Evolutionary conservation across 2,329 filamentous ascomycete genomes (phyloP).

Genomic region (Colletotrichum magnum): DNA sequence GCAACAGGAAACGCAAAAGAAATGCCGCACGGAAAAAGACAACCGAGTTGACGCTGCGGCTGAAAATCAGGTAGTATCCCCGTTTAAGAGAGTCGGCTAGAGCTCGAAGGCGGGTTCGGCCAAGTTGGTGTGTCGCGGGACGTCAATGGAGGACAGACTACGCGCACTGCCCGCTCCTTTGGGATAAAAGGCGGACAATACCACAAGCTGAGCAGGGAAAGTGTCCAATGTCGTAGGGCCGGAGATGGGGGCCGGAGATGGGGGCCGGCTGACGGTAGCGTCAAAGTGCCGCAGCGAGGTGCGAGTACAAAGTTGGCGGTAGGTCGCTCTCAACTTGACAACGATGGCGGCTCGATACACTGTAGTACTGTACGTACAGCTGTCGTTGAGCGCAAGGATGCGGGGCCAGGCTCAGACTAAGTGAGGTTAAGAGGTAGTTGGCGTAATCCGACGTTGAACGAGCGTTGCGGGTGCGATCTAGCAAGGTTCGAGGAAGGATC

Average conservation of each 20-base stretch:
- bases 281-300: too few species aligned
- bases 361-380: too few species aligned
- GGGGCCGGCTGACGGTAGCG: too few species aligned
- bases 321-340: too few species aligned
- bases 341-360: too few species aligned
- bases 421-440: neutral
- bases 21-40: neutral
- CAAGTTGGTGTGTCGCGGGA: constrained; percentile 2
- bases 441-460: neutral
- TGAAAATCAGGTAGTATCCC: neutral
- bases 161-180: constrained; percentile 7
- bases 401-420: neutral
- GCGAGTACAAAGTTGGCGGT: too few species aligned
- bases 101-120: neutral
- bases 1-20: neutral
- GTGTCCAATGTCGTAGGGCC: too few species aligned
- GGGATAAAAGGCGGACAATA: constrained; percentile 13
- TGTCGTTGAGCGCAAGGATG: too few species aligned
- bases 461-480: neutral
- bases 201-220: constrained; percentile 15
- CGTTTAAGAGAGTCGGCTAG: constrained; percentile 15
- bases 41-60: neutral
- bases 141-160: constrained; percentile 5
- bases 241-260: too few species aligned
- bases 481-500: neutral